Conservation (phyloP, 805 yeast genomes). For the Spathaspora boniae region DNA sequence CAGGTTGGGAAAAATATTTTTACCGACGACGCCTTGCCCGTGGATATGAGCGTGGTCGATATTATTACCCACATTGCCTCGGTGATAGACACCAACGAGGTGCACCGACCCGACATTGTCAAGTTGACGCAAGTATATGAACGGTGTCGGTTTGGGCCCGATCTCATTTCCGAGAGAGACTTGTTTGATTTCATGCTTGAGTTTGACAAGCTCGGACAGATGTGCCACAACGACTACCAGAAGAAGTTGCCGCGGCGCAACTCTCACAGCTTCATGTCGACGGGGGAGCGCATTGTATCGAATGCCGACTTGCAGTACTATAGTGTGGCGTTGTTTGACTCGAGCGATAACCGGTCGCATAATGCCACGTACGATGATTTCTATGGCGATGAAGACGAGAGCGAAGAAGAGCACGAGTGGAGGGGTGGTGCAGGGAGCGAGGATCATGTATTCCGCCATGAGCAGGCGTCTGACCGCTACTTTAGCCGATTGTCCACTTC, state of each 20-base stretch:
- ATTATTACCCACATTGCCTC: conserved; percentile 25
- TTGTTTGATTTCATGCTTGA: conserved; percentile 56
- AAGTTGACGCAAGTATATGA: conserved; percentile 55
- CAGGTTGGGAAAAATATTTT: conserved; percentile 43
- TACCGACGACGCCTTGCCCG: conserved; percentile 32
- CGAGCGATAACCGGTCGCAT: conserved; percentile 1
- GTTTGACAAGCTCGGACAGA: conserved; percentile 16
- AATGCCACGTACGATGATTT: conserved; percentile 4
- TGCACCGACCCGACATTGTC: conserved; percentile 14
- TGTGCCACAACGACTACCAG: conserved; percentile 16
- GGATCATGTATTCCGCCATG: conserved; percentile 9
- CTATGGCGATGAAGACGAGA: background rate
- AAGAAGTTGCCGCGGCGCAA: conserved; percentile 5
- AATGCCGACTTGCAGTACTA: conserved; percentile 1
- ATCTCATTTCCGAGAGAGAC: conserved; percentile 53
- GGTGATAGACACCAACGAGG: conserved; percentile 1
- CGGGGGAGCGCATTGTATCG: background rate
- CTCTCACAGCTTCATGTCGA: background rate
- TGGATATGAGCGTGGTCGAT: conserved; percentile 40
- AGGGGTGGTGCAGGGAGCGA: background rate
- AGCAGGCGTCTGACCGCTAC: conserved; percentile 2
- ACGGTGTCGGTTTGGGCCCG: conserved; percentile 61
- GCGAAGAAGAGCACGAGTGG: background rate
- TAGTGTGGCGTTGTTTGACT: background rate
- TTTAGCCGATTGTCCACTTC: conserved; percentile 1